phyloP scores from a whole-genome alignment of 345 rosid species.

The Brassica carinata region DNA sequence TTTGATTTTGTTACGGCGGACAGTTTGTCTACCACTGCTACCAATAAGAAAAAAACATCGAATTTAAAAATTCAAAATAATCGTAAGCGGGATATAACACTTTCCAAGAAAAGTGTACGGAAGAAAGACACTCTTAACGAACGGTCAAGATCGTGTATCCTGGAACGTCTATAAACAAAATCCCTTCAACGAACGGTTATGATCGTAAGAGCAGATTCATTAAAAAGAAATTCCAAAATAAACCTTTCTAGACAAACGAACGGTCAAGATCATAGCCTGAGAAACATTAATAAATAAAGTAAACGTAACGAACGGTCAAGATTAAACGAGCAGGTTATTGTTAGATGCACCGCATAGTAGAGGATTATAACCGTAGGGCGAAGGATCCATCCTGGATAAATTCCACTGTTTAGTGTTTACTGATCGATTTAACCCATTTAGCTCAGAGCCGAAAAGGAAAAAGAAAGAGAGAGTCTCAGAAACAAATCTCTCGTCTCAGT shows the following conservation, averaged over 20 bases:
- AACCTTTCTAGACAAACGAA: background rate
- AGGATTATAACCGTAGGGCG: background rate
- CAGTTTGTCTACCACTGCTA: conserved; percentile 32
- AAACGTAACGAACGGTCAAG: background rate
- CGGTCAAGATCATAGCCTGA: background rate
- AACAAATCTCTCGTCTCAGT: background rate
- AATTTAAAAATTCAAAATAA: conserved; percentile 19
- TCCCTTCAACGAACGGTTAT: background rate
- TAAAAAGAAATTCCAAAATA: background rate
- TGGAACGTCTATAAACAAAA: background rate
- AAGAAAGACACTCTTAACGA: background rate
- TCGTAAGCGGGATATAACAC: conserved; percentile 1
- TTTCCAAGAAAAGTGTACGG: background rate
- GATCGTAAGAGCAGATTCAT: background rate
- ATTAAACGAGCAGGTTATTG: background rate
- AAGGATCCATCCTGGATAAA: background rate
- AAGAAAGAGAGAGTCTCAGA: background rate
- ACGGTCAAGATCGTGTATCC: conserved; percentile 14
- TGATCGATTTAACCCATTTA: background rate
- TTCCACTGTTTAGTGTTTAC: background rate
- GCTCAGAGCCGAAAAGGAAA: background rate
- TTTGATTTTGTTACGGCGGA: background rate
- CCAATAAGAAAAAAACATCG: background rate
- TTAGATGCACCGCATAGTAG: background rate
- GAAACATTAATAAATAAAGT: background rate